Conservation (phyloP, 2,329 filamentous ascomycete species). For the Verticillium klebahnii region DNA sequence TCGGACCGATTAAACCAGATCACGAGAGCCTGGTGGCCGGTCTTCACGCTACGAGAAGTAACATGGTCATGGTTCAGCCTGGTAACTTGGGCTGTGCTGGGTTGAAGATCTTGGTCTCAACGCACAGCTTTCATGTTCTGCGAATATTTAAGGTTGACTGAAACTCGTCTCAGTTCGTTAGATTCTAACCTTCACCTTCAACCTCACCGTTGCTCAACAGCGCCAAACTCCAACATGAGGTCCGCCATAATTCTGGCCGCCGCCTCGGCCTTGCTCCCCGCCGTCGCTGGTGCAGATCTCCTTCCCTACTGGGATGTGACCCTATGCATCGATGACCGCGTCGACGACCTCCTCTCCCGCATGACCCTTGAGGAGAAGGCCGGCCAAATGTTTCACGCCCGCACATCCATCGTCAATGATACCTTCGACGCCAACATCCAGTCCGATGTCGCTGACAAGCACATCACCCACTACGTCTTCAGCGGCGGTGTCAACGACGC, state of each 20-base stretch:
- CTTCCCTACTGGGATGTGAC: slow-evolving; percentile 23
- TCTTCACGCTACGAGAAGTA: neutral
- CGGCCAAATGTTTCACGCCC: slow-evolving; percentile 40
- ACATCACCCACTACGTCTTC: slow-evolving; percentile 41
- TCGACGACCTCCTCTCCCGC: slow-evolving; percentile 37
- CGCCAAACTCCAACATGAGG: neutral
- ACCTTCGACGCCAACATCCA: slow-evolving; percentile 19
- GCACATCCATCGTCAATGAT: slow-evolving; percentile 20
- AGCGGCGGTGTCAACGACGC: slow-evolving; percentile 37
- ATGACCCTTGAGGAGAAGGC: slow-evolving; percentile 46
- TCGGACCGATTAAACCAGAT: neutral
- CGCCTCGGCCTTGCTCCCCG: neutral
- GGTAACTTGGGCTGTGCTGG: neutral
- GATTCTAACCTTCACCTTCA: neutral
- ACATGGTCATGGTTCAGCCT: neutral
- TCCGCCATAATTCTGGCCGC: neutral
- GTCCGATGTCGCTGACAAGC: slow-evolving; percentile 25
- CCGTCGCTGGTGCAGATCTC: neutral
- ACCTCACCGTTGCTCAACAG: neutral
- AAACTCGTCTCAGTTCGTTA: neutral
- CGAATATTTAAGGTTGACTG: too few relatives aligned
- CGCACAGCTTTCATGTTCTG: too few relatives aligned
- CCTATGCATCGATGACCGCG: slow-evolving; percentile 36
- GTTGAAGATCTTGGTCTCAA: too few relatives aligned
- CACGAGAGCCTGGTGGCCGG: neutral